Percentiles rank a stretch among this genome's conserved stretches.
These are phyloP conservation scores for Trifolium repens DNA, from an alignment of 306 rosid species.

Conservation along the genomic window DNA sequence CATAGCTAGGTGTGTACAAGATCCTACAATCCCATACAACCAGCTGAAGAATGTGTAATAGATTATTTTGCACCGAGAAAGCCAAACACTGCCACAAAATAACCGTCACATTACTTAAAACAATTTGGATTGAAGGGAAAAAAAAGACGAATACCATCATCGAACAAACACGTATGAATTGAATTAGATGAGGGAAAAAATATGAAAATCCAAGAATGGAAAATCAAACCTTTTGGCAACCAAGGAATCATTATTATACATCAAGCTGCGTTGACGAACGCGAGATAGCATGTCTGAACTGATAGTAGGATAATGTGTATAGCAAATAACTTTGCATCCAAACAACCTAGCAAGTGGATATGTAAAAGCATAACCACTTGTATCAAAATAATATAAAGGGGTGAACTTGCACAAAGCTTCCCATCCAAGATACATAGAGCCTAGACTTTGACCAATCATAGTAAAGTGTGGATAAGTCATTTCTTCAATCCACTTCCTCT, in stretches of 20 bases:
- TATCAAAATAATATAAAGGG: slow-evolving; percentile 76
- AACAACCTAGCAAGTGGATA: slow-evolving; percentile 89
- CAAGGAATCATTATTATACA: slow-evolving; percentile 79
- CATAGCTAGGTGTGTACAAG: slow-evolving; percentile 92
- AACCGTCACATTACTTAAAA: slow-evolving; percentile 2
- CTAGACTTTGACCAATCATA: slow-evolving; percentile 92
- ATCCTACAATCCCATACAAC: slow-evolving; percentile 84
- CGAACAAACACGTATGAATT: slow-evolving; percentile 6
- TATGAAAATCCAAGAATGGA: slow-evolving; percentile 12
- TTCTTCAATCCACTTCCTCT: slow-evolving; percentile 92
- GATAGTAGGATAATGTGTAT: slow-evolving; percentile 96
- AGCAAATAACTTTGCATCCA: slow-evolving; percentile 88
- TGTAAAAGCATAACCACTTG: slow-evolving; percentile 93
- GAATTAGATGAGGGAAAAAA: neutral
- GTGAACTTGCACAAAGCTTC: slow-evolving; percentile 87
- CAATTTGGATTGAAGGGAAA: neutral
- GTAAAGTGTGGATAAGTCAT: slow-evolving; percentile 83
- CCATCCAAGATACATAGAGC: slow-evolving; percentile 84
- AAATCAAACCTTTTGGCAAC: slow-evolving; percentile 69
- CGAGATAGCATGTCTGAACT: slow-evolving; percentile 94
- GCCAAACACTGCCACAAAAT: slow-evolving; percentile 75
- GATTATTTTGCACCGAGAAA: slow-evolving; percentile 72
- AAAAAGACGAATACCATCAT: neutral
- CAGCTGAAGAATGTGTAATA: slow-evolving; percentile 80
- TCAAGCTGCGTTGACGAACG: slow-evolving; percentile 66